These are phyloP conservation scores for Arabidopsis thaliana DNA, from an alignment of 345 rosid species.

Conservation along the genomic window DNA sequence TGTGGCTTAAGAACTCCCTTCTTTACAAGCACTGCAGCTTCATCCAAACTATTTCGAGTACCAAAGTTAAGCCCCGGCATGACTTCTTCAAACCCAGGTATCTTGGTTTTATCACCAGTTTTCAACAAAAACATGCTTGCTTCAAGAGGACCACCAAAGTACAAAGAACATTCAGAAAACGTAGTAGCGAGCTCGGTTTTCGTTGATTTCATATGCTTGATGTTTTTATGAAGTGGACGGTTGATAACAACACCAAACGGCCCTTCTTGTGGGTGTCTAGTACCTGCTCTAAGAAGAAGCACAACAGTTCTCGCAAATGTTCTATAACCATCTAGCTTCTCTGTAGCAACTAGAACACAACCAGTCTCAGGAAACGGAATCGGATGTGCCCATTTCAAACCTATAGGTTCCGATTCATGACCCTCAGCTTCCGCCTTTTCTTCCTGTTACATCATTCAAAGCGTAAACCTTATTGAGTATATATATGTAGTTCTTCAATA, in stretches of 20 bases:
- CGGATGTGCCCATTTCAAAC: conserved; percentile 93
- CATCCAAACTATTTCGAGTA: conserved; percentile 74
- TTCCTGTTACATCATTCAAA: conserved; percentile 35
- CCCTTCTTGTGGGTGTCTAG: conserved; percentile 85
- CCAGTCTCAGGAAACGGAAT: conserved; percentile 90
- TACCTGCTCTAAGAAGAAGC: conserved; percentile 88
- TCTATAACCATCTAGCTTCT: conserved; percentile 84
- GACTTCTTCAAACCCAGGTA: conserved; percentile 78
- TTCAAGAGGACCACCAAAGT: conserved; percentile 91
- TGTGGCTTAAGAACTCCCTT: conserved; percentile 76
- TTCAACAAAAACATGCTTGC: conserved; percentile 81
- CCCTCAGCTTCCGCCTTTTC: conserved; percentile 59
- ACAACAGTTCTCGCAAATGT: conserved; percentile 87
- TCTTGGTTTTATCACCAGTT: conserved; percentile 56
- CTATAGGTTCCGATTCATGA: conserved; percentile 61
- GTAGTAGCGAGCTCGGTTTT: conserved; percentile 76
- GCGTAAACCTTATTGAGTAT: background rate
- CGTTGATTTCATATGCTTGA: conserved; percentile 80
- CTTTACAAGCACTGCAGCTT: conserved; percentile 82
- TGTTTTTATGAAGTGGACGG: conserved; percentile 80
- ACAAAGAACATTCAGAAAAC: conserved; percentile 79
- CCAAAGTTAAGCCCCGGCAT: conserved; percentile 85
- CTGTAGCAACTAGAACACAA: conserved; percentile 92
- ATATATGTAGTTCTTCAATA: background rate
- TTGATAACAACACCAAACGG: conserved; percentile 90